Percentiles rank a stretch among this genome's conserved stretches.
phyloP scores from a whole-genome alignment of 257 asterid genomes.

The Nemophila menziesii region DNA sequence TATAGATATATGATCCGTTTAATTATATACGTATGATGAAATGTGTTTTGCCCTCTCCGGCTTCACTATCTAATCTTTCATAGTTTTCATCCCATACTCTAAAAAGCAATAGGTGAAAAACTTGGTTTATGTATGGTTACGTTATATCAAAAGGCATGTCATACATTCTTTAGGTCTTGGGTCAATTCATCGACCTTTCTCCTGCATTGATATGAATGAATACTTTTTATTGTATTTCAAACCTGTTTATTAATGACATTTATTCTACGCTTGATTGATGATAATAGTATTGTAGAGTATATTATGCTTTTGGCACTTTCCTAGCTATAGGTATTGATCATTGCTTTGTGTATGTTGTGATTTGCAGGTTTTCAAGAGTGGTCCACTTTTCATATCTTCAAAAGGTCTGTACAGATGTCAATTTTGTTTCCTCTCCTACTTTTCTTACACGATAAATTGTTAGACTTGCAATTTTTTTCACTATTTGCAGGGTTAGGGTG shows the following conservation, averaged over 20 bases:
- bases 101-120: neutral
- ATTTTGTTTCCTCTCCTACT: neutral
- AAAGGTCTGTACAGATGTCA: conserved; percentile 47
- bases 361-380: conserved; percentile 96
- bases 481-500: conserved; percentile 81
- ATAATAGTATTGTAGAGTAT: neutral
- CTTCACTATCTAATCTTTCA: too few species aligned
- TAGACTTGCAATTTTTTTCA: neutral
- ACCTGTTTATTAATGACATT: neutral
- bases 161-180: neutral
- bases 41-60: too few species aligned
- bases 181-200: neutral
- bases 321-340: neutral
- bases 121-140: conserved; percentile 8
- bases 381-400: conserved; percentile 89
- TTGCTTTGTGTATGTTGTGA: conserved; percentile 8
- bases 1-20: too few species aligned
- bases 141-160: conserved; percentile 4
- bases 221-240: too few species aligned
- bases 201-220: neutral
- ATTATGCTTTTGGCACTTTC: neutral
- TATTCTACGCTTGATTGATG: neutral
- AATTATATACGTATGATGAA: too few species aligned
- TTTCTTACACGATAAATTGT: neutral
- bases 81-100: neutral